Base-by-base conservation (phyloP, 2,329 filamentous ascomycete genomes). In the Hymenoscyphus repandus region DNA sequence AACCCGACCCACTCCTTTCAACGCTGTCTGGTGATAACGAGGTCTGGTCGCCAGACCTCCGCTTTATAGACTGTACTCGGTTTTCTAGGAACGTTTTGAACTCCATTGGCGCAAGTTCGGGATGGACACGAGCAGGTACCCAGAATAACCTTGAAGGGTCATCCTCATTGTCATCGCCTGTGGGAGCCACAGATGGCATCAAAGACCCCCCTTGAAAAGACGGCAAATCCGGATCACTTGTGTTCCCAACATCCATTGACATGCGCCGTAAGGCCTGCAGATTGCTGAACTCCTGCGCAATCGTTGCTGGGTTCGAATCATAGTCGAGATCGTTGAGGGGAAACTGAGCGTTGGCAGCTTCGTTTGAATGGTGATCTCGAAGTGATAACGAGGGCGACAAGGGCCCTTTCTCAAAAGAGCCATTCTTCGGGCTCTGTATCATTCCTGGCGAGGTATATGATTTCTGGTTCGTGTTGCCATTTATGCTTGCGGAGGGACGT, bases 21-120 rank as follows among this genome's bases (percentile, higher is more conserved):
- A 80, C 54, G 59, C 76, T 57, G 58, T 61, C 78, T 71, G 56
- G 85, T 78, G 5, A 78, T 70, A 30, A 82, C 80, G 42, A 90
- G 71, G 34, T 76, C 76, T 56, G 77, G 85, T 85, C 90, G 20
- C 86, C 85, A 1, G 91, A 95, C 61, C 88, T 82, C 58, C 91
- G 79, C 67, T 90, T 85, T 61, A 97, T 95, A 33, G 88, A 86
- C 60, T 96, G 88, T 11, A 96, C 89, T 64, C 91, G 85, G 56
- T 91, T 95, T 64, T 99, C 92, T 2, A 99, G 79, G 60, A 97
- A 99, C 1, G 86, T 92, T 69, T 95, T 96, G 75, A 97, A 99
- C 61, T 96, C 93, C 64, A 88, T 90, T 1, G 93, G 93, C 2
- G 93, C 93, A 44, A 99, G 75, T 69, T 99, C 93, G 0, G 93